Evolutionary conservation across 2,329 filamentous ascomycete genomes (phyloP).

Genomic region (Nemania sp.): DNA sequence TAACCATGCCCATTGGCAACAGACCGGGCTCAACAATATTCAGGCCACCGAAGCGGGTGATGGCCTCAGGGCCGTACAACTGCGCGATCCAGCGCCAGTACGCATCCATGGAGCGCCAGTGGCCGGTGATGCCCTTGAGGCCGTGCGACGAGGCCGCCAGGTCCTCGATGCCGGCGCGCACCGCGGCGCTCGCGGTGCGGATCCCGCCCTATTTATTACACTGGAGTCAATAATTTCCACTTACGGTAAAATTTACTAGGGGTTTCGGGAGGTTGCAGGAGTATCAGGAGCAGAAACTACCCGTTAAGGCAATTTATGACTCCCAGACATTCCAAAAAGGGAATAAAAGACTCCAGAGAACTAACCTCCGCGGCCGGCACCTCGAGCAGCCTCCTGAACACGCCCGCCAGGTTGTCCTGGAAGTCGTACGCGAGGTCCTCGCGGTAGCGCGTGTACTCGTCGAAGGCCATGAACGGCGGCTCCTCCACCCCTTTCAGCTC

Average conservation of each 20-base stretch:
- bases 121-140: conserved; percentile 21
- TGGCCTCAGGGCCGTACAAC: conserved; percentile 59
- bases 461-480: conserved; percentile 45
- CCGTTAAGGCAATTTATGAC: no score
- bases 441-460: conserved; percentile 58
- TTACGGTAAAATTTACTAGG: no score
- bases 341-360: no score
- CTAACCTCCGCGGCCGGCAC: conserved; percentile 48
- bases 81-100: conserved; percentile 63
- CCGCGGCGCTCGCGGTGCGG: conserved; percentile 40
- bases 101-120: conserved; percentile 53
- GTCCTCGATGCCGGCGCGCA: conserved; percentile 43
- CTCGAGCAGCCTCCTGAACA: conserved; percentile 55
- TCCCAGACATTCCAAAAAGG: no score
- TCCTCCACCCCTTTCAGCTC: no score
- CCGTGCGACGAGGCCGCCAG: conserved; percentile 28
- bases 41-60: conserved; percentile 59
- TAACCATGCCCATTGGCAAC: conserved; percentile 62
- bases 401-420: conserved; percentile 45
- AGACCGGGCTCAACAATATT: conserved; percentile 59
- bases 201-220: no score
- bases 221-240: no score
- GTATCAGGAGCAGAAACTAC: no score
- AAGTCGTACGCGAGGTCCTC: conserved; percentile 43
- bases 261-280: no score